phyloP scores from a whole-genome alignment of 306 rosid species.

The Cyclanthera cordifolia region DNA sequence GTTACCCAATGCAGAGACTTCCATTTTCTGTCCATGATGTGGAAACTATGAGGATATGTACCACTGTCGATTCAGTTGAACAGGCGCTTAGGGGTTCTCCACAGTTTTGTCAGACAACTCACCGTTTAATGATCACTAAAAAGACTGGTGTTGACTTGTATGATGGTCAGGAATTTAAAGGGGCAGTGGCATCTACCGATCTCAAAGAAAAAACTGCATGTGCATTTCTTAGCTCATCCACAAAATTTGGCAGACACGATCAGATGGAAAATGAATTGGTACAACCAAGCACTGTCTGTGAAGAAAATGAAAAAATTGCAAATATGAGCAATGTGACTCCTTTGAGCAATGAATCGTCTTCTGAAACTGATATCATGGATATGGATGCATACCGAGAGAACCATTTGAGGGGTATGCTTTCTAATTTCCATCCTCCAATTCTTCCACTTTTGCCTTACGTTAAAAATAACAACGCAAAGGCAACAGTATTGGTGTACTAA shows the following conservation, averaged over 20 bases:
- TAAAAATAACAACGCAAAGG: not conserved
- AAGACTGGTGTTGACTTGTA: constrained; percentile 32
- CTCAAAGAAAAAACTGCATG: constrained; percentile 29
- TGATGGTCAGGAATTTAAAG: constrained; percentile 31
- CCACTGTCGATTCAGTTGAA: constrained; percentile 37
- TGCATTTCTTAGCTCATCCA: constrained; percentile 26
- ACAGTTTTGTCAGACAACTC: constrained; percentile 39
- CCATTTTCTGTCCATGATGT: constrained; percentile 35
- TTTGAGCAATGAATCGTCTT: constrained; percentile 51
- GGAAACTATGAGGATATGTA: constrained; percentile 36
- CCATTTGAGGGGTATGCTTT: constrained; percentile 38
- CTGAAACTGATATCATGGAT: constrained; percentile 67
- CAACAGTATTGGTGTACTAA: not conserved
- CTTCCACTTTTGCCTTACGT: not conserved
- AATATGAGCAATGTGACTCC: constrained; percentile 23
- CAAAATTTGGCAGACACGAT: constrained; percentile 23
- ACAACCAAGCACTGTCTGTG: constrained; percentile 29
- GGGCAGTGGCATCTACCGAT: constrained; percentile 26
- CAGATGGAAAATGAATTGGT: constrained; percentile 31
- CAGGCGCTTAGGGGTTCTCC: constrained; percentile 36
- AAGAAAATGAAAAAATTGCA: constrained; percentile 25
- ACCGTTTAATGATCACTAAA: constrained; percentile 34
- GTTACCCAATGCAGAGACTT: constrained; percentile 24
- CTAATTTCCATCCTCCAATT: not conserved
- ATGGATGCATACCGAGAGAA: constrained; percentile 42